Percentiles rank a stretch among this genome's conserved stretches.
phyloP scores from a whole-genome alignment of 106 monocot species.

The Amphibolis antarctica region DNA sequence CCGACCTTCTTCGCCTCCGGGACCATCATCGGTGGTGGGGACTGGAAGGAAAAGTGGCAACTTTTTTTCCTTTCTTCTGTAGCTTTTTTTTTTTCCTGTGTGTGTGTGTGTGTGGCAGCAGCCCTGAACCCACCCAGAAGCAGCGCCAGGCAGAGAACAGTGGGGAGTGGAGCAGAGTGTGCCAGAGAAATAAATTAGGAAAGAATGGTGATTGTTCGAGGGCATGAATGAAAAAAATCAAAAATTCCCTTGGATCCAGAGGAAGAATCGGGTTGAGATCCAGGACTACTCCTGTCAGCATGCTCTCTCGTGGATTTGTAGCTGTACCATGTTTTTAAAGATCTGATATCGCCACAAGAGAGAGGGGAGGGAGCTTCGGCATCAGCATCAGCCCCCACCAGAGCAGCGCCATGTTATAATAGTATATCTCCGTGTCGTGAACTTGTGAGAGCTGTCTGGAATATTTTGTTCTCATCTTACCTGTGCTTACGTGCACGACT shows the following conservation, averaged over 20 bases:
- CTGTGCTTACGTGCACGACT: conserved; percentile 26
- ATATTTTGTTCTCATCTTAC: conserved; percentile 38
- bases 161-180: no score
- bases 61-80: background rate
- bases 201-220: no score
- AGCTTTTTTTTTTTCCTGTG: no score
- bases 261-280: no score
- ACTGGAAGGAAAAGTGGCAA: background rate
- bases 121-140: background rate
- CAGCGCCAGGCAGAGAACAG: background rate
- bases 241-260: no score
- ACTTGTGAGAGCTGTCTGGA: conserved; percentile 35
- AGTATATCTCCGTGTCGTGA: conserved; percentile 11
- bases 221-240: no score
- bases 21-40: background rate
- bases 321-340: conserved; percentile 1
- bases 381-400: conserved; percentile 13
- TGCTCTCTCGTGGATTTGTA: background rate
- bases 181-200: no score
- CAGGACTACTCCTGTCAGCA: background rate
- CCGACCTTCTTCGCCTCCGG: background rate
- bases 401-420: conserved; percentile 13
- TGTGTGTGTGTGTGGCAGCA: no score
- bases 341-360: conserved; percentile 3
- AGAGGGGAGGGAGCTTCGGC: background rate